These are phyloP conservation scores for Paramecium pentaurelia DNA, from an alignment of 73 alveolate species.

Conservation along the genomic window DNA sequence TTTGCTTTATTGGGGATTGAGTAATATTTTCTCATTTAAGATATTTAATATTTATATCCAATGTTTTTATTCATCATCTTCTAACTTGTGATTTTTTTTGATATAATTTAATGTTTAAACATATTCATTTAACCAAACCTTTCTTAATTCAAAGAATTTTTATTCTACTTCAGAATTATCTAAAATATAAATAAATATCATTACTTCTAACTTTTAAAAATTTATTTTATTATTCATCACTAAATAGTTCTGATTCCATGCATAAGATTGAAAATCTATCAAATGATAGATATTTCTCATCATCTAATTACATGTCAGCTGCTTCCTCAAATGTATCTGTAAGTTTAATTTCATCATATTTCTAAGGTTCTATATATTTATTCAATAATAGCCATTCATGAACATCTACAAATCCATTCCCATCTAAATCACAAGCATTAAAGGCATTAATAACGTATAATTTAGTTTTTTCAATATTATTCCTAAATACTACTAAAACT, in stretches of 20 bases:
- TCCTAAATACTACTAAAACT: slow-evolving; percentile 1
- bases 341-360: slow-evolving; percentile 48
- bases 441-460: slow-evolving; percentile 47
- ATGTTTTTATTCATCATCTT: slow-evolving; percentile 31
- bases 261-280: slow-evolving; percentile 55
- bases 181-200: not conserved
- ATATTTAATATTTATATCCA: slow-evolving; percentile 31
- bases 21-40: slow-evolving; percentile 1
- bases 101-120: not conserved
- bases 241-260: slow-evolving; percentile 49
- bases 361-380: slow-evolving; percentile 44
- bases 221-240: slow-evolving; percentile 43
- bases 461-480: slow-evolving; percentile 39
- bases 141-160: slow-evolving; percentile 10
- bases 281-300: slow-evolving; percentile 56
- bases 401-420: slow-evolving; percentile 41
- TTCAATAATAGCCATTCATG: slow-evolving; percentile 54
- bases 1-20: not conserved
- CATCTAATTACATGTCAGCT: slow-evolving; percentile 51
- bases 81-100: not conserved
- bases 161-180: not conserved
- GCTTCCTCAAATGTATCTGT: slow-evolving; percentile 27
- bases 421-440: slow-evolving; percentile 59
- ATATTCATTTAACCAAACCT: slow-evolving; percentile 8
- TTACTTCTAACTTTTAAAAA: slow-evolving; percentile 27